phyloP scores from a whole-genome alignment of 768 basidiomycete genomes.

The Piloderma croceum region DNA sequence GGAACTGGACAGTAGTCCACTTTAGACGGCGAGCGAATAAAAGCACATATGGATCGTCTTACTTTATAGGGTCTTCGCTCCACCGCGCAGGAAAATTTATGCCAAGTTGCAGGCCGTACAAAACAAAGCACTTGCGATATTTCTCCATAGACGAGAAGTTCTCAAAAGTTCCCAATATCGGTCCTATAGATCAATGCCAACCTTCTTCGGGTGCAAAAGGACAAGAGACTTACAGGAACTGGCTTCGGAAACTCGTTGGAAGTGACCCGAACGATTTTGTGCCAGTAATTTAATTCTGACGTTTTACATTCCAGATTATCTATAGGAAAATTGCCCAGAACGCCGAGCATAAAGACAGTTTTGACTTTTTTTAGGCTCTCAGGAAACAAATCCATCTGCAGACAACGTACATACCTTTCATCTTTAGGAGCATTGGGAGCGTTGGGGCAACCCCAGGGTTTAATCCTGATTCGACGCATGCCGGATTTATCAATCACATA shows the following conservation, averaged over 20 bases:
- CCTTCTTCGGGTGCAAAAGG: too few relatives aligned
- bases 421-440: too few relatives aligned
- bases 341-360: constrained; percentile 5
- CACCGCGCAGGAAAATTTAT: constrained; percentile 18
- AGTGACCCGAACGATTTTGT: neutral
- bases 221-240: neutral
- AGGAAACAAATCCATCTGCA: constrained; percentile 2
- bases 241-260: neutral
- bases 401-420: too few relatives aligned
- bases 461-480: too few relatives aligned
- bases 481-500: too few relatives aligned
- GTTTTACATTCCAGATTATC: constrained; percentile 4
- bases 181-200: constrained; percentile 9
- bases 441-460: too few relatives aligned
- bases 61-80: constrained; percentile 9
- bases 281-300: neutral
- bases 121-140: constrained; percentile 15
- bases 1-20: too few relatives aligned
- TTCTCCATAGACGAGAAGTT: constrained; percentile 11
- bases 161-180: constrained; percentile 15
- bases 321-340: neutral
- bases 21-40: too few relatives aligned
- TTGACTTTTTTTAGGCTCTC: constrained; percentile 2
- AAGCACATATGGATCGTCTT: too few relatives aligned
- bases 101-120: constrained; percentile 23